Evolutionary conservation across 441 rosid genomes (phyloP).

Genomic region (Biscutella auriculata): DNA sequence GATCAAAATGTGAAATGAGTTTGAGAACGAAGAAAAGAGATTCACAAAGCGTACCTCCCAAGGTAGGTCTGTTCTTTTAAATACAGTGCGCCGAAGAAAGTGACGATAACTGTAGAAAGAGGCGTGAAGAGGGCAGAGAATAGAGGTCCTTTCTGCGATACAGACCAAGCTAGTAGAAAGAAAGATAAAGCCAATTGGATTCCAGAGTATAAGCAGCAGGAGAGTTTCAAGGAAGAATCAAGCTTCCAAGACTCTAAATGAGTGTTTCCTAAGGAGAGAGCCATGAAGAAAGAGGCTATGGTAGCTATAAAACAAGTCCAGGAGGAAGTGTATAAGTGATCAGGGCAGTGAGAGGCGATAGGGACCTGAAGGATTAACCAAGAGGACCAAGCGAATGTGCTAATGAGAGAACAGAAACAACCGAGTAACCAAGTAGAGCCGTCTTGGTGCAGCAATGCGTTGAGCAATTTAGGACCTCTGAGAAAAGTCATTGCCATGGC

Average conservation of each 20-base stretch:
- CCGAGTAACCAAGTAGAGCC: constrained; percentile 39
- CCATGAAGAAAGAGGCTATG: constrained; percentile 33
- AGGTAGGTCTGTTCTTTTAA: constrained; percentile 33
- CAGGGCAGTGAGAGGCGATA: constrained; percentile 31
- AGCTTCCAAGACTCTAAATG: constrained; percentile 31
- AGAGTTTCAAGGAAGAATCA: constrained; percentile 32
- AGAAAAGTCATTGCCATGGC: constrained; percentile 59
- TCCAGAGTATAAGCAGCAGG: constrained; percentile 35
- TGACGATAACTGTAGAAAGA: constrained; percentile 38
- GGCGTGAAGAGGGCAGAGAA: constrained; percentile 56
- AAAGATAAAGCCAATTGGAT: constrained; percentile 25
- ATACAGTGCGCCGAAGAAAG: constrained; percentile 30
- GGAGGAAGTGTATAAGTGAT: constrained; percentile 41
- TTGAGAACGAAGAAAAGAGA: background rate
- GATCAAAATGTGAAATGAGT: background rate
- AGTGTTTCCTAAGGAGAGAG: constrained; percentile 29
- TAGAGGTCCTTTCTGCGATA: constrained; percentile 42
- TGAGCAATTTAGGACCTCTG: constrained; percentile 43
- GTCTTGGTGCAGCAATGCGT: constrained; percentile 18
- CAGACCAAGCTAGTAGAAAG: constrained; percentile 57
- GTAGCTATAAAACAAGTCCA: constrained; percentile 53
- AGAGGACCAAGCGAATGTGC: constrained; percentile 43
- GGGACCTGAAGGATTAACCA: constrained; percentile 63
- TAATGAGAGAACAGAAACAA: constrained; percentile 30
- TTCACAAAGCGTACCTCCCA: constrained; percentile 28